Percentiles rank a stretch among this genome's conserved stretches.
Evolutionary conservation across 1,284 basidiomycete genomes (phyloP).

Genomic region (Pascua guehoae): DNA sequence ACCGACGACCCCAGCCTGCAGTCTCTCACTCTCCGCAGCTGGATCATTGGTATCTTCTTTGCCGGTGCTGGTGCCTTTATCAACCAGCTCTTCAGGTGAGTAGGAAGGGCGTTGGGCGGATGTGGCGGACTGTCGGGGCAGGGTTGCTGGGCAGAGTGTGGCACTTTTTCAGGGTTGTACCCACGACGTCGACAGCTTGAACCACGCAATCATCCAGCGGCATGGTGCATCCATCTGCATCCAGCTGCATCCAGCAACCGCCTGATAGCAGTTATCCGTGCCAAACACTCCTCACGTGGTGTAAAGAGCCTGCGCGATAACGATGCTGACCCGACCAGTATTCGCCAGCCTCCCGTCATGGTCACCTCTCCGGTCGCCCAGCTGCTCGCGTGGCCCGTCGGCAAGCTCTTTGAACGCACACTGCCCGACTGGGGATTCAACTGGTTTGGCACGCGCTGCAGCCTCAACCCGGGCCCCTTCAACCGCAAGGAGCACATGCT

Average conservation of each 20-base stretch:
- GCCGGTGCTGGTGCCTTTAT: slow-evolving; percentile 60
- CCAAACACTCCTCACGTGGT: slow-evolving; percentile 33
- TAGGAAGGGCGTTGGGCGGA: neutral
- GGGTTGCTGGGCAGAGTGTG: too few relatives aligned
- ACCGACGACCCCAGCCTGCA: slow-evolving; percentile 74
- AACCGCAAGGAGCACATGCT: slow-evolving; percentile 25
- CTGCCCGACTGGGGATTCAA: slow-evolving; percentile 8
- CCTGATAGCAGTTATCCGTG: too few relatives aligned
- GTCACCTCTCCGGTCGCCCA: slow-evolving; percentile 35
- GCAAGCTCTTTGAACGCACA: slow-evolving; percentile 18
- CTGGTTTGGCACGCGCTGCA: slow-evolving; percentile 6
- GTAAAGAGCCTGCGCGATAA: slow-evolving; percentile 57
- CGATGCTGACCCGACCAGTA: slow-evolving; percentile 15
- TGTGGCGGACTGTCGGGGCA: too few relatives aligned
- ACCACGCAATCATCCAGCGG: too few relatives aligned
- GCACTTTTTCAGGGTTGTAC: too few relatives aligned
- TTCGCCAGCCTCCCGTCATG: slow-evolving; percentile 31
- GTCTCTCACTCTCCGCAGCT: slow-evolving; percentile 79
- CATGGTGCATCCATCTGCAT: too few relatives aligned
- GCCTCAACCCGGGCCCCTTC: slow-evolving; percentile 28
- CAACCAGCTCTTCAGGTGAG: slow-evolving; percentile 56
- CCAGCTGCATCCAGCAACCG: too few relatives aligned
- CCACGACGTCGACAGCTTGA: too few relatives aligned
- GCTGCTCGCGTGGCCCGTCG: slow-evolving; percentile 23
- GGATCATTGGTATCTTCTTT: slow-evolving; percentile 60